These are phyloP conservation scores for Psophocarpus tetragonolobus DNA, from an alignment of 306 rosid species.

Conservation along the genomic window DNA sequence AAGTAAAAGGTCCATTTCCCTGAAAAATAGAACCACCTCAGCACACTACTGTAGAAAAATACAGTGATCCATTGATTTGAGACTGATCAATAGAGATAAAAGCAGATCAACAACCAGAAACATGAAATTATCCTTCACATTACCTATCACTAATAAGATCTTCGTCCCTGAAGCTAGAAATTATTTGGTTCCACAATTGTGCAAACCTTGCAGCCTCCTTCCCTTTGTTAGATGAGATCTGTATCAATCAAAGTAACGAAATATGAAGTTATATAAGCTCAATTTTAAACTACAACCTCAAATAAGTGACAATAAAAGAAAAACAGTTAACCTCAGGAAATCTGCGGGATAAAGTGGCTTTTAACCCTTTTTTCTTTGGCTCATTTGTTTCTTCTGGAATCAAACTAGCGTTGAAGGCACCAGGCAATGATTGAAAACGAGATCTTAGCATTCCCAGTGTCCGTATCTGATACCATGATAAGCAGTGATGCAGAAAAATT, in stretches of 20 bases:
- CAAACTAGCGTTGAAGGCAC: conserved; percentile 84
- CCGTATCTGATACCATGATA: conserved; percentile 72
- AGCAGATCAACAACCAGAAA: conserved; percentile 19
- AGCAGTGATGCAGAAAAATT: conserved; percentile 15
- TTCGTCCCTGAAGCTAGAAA: conserved; percentile 92
- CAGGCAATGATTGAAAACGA: conserved; percentile 89
- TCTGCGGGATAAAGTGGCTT: conserved; percentile 79
- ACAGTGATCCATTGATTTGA: not conserved
- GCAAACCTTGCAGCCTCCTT: conserved; percentile 95
- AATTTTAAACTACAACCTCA: not conserved
- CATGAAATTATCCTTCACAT: conserved; percentile 9
- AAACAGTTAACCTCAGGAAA: conserved; percentile 45
- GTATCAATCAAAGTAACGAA: conserved; percentile 22
- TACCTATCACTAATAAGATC: conserved; percentile 92
- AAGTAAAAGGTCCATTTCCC: conserved; percentile 97
- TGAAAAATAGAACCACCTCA: conserved; percentile 47
- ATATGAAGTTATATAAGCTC: conserved; percentile 8
- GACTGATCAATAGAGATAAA: not conserved
- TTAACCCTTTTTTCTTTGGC: conserved; percentile 89
- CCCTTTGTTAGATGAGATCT: conserved; percentile 75
- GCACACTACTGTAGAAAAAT: conserved; percentile 4
- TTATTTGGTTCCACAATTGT: conserved; percentile 95
- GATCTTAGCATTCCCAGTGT: conserved; percentile 98
- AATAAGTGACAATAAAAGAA: conserved; percentile 8
- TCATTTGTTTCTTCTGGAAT: conserved; percentile 73